A percentile compares a stretch with the other conserved stretches of the same genome.
Evolutionary conservation across 805 yeast genomes (phyloP).

Genomic region (Ogataea dorogensis): DNA sequence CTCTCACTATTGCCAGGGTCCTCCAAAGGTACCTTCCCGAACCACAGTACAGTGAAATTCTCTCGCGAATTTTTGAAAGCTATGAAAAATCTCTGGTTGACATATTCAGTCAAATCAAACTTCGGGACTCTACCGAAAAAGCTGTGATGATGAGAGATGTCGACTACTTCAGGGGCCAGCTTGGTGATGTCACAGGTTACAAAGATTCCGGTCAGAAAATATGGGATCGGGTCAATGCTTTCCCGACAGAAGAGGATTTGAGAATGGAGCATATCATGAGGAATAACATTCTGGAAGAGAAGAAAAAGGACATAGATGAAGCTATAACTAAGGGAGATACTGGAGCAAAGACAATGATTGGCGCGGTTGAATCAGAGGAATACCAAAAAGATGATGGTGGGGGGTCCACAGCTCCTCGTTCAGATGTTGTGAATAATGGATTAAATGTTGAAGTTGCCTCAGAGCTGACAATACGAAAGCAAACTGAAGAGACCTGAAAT

Average conservation of each 20-base stretch:
- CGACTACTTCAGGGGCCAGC: slow-evolving; percentile 60
- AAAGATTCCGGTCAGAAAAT: slow-evolving; percentile 61
- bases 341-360: too few relatives aligned
- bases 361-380: too few relatives aligned
- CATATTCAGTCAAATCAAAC: slow-evolving; percentile 46
- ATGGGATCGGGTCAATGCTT: slow-evolving; percentile 57
- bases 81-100: slow-evolving; percentile 56
- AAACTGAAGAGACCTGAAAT: too few relatives aligned
- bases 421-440: too few relatives aligned
- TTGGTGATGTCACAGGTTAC: slow-evolving; percentile 57
- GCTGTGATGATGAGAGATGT: slow-evolving; percentile 57
- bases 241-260: slow-evolving; percentile 49
- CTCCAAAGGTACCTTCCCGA: slow-evolving; percentile 57
- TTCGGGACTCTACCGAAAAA: slow-evolving; percentile 52
- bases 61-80: slow-evolving; percentile 52
- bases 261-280: slow-evolving; percentile 48
- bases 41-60: slow-evolving; percentile 42
- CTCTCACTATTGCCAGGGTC: slow-evolving; percentile 60
- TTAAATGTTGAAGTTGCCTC: too few relatives aligned
- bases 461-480: too few relatives aligned
- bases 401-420: too few relatives aligned
- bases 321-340: too few relatives aligned
- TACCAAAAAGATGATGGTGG: too few relatives aligned
- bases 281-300: slow-evolving; percentile 26
- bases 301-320: too few relatives aligned